Evolutionary conservation across 495 filamentous ascomycete genomes (phyloP).

Genomic region (Margaritispora aquatica): DNA sequence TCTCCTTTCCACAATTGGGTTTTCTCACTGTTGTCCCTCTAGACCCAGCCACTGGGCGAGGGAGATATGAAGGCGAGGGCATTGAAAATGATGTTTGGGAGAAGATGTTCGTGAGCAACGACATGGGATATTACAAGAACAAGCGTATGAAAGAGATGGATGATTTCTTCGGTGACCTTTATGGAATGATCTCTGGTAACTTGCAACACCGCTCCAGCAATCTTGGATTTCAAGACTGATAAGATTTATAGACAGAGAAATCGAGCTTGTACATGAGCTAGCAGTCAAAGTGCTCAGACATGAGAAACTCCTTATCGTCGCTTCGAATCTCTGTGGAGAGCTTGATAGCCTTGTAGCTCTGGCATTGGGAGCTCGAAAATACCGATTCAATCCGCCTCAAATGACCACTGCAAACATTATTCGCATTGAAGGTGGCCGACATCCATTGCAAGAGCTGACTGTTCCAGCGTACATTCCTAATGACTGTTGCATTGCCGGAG

Average conservation of each 20-base stretch:
- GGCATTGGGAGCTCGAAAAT: conserved; percentile 68
- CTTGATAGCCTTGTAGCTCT: conserved; percentile 85
- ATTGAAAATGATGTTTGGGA: conserved; percentile 60
- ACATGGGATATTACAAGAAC: conserved; percentile 81
- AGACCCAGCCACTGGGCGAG: conserved; percentile 52
- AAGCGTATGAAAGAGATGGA: conserved; percentile 79
- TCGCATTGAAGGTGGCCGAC: conserved; percentile 74
- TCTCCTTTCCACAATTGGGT: conserved; percentile 87
- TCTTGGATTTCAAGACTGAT: not conserved
- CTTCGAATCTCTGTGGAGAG: conserved; percentile 77
- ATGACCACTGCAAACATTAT: conserved; percentile 71
- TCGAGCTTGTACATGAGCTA: conserved; percentile 79
- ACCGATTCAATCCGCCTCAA: conserved; percentile 62
- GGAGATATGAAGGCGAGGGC: conserved; percentile 59
- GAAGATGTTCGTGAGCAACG: conserved; percentile 67
- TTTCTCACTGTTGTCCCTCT: conserved; percentile 75
- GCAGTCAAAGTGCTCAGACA: conserved; percentile 65
- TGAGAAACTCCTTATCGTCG: conserved; percentile 56
- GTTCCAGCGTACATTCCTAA: conserved; percentile 86
- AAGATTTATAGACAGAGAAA: conserved; percentile 66
- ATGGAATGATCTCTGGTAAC: conserved; percentile 73
- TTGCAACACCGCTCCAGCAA: not conserved
- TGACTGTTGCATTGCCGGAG: conserved; percentile 64
- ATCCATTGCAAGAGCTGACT: conserved; percentile 83
- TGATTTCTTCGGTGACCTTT: conserved; percentile 75